Percentiles rank a stretch among this genome's conserved stretches.
Evolutionary conservation across 2,329 filamentous ascomycete genomes (phyloP).

Genomic region (Grosmannia clavigera): DNA sequence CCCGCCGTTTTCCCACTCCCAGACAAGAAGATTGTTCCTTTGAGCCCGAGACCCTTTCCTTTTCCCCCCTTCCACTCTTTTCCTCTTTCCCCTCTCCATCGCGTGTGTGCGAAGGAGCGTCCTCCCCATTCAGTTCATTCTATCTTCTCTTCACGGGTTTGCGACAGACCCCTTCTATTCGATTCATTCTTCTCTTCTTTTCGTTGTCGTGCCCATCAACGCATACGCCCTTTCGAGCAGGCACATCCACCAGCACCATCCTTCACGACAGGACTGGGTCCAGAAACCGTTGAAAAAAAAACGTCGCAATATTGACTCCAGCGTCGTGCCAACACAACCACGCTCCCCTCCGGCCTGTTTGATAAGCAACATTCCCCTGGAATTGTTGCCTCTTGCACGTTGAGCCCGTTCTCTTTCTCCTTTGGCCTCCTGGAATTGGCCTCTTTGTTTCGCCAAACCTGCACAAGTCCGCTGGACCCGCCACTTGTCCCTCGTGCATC

Average conservation of each 20-base stretch:
- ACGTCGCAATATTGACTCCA: slow-evolving; percentile 19
- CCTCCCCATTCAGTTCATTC: not conserved
- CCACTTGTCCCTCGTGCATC: not conserved
- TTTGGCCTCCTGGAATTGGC: not conserved
- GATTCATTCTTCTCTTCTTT: slow-evolving; percentile 10
- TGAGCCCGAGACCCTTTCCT: slow-evolving; percentile 2
- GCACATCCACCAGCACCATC: slow-evolving; percentile 10
- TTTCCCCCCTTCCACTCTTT: slow-evolving; percentile 1
- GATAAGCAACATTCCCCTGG: slow-evolving; percentile 20
- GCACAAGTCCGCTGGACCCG: not conserved
- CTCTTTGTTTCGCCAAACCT: not conserved
- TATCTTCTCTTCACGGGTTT: slow-evolving; percentile 5
- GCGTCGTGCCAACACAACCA: slow-evolving; percentile 13
- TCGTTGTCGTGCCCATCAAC: not conserved
- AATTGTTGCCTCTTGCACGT: slow-evolving; percentile 14
- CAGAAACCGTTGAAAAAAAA: not conserved
- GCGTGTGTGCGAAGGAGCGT: slow-evolving; percentile 6
- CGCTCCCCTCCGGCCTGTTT: slow-evolving; percentile 16
- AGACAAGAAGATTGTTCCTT: slow-evolving; percentile 2
- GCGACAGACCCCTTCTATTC: slow-evolving; percentile 26
- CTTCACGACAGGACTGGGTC: slow-evolving; percentile 11
- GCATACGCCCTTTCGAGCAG: not conserved
- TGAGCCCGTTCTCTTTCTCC: not conserved
- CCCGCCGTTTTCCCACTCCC: slow-evolving; percentile 9
- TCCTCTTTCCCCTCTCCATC: slow-evolving; percentile 3